Evolutionary conservation across 805 yeast genomes (phyloP).

Genomic region (Ogataea angusta): DNA sequence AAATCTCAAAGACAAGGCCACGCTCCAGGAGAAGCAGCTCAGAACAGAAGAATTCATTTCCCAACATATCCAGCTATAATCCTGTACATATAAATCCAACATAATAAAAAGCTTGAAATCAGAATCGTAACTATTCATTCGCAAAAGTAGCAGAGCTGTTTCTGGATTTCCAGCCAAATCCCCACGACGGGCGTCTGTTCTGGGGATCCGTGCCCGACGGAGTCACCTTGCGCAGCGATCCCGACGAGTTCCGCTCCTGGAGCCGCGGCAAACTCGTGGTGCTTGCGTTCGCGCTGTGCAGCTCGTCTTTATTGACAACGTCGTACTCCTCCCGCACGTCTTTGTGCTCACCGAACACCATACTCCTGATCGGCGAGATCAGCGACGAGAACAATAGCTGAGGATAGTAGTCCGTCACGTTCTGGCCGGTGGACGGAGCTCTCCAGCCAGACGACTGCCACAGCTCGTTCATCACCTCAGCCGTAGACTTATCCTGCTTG

Average conservation of each 20-base stretch:
- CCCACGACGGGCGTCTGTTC: constrained; percentile 24
- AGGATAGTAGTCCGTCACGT: constrained; percentile 7
- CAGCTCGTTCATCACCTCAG: constrained; percentile 10
- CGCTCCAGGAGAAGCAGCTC: constrained; percentile 21
- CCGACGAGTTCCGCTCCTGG: constrained; percentile 11
- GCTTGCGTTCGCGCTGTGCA: constrained; percentile 11
- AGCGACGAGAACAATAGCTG: constrained; percentile 16
- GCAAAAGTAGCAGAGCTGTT: constrained; percentile 13
- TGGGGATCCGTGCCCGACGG: constrained; percentile 6
- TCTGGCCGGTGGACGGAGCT: background rate
- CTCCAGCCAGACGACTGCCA: constrained; percentile 9
- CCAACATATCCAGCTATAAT: constrained; percentile 39
- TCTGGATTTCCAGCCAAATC: constrained; percentile 26
- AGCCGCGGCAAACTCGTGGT: constrained; percentile 13
- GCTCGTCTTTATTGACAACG: constrained; percentile 38
- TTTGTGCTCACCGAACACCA: constrained; percentile 5
- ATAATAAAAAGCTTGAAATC: constrained; percentile 4
- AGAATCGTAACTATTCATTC: constrained; percentile 2
- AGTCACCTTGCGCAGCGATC: constrained; percentile 10
- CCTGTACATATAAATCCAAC: constrained; percentile 22
- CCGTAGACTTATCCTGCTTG: constrained; percentile 4
- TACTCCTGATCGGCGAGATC: constrained; percentile 12
- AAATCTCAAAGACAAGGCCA: constrained; percentile 41
- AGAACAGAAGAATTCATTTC: constrained; percentile 37
- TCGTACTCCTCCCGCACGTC: constrained; percentile 40